Base-by-base conservation (phyloP, 2,329 filamentous ascomycete species). In the Stromatinia cepivora region DNA sequence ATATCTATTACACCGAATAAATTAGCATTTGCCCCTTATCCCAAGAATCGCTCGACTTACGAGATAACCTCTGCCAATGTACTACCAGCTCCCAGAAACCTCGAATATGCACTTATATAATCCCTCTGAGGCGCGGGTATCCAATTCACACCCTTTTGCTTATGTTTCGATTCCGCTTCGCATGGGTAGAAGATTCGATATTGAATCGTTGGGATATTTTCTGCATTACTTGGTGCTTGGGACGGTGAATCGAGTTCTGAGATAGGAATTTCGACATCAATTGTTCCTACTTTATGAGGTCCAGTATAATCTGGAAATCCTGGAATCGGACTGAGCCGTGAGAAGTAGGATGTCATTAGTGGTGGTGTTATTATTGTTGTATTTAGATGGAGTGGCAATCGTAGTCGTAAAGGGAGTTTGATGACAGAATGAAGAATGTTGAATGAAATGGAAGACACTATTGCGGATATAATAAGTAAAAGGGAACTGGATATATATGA, bases 111-210 rank as follows among this genome's bases (percentile, higher is more conserved):
- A 22, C 88, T 86, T 11, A 94, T 82, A 77, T 92, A 90, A 53
- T 88, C 87, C 61, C 90, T 82, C 78, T 96, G 92, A 0, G 93
- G 92, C 11, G 85, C 84, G 0, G 92, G 92, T 66, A 96, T 84
- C 92, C 93, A 97, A 75, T 85, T 86, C 68, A 93, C 87, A 17
- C 75, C 86, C 83, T 65, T 79, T 4, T 85, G 82, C 63, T 52
- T 63, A 20, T 63, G 31, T 39, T 77, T 76, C 36, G 72, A 56
- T 31, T 83, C 82, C 6, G 82, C 77, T 1, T 82, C 81, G 31
- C 90, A 89, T 0, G 93, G 93, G 78, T 96, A 96, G 81, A 92
- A 97, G 70, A 96, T 84, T 72, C 93, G 87, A 79, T 92, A 95
- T 69, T 91, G 89, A 36, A 96, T 84, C 0, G 93, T 97, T 28